Percentiles rank a stretch among this genome's conserved stretches.
phyloP scores from a whole-genome alignment of 2,329 filamentous ascomycete genomes.

The Aureobasidium melanogenum region DNA sequence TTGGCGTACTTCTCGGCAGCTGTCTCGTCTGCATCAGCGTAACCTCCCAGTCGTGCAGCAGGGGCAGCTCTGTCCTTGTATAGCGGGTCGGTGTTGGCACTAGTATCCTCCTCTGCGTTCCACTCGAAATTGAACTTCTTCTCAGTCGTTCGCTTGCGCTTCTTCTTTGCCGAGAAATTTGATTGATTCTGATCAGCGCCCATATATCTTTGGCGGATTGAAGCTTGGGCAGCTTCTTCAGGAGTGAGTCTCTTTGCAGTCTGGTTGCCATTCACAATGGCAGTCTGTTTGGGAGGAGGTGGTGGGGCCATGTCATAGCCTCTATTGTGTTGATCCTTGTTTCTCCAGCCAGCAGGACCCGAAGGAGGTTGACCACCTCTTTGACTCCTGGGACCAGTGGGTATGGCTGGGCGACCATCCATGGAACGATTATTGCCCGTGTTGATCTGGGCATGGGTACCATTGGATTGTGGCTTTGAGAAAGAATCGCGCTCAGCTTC shows the following conservation, averaged over 20 bases:
- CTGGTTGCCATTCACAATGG: conserved; percentile 26
- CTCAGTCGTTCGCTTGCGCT: conserved; percentile 82
- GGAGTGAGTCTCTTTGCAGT: conserved; percentile 38
- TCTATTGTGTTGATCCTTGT: conserved; percentile 30
- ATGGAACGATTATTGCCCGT: not conserved
- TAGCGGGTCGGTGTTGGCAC: conserved; percentile 69
- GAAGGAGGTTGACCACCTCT: conserved; percentile 18
- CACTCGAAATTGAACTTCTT: conserved; percentile 99
- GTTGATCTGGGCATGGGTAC: conserved; percentile 11
- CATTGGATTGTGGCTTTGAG: conserved; percentile 13
- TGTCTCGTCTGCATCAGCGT: conserved; percentile 46
- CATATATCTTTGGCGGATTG: conserved; percentile 79
- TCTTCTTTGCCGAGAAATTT: conserved; percentile 92
- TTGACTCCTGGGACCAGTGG: conserved; percentile 62
- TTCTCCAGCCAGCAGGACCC: conserved; percentile 38
- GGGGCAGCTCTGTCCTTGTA: conserved; percentile 61
- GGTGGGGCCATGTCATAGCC: conserved; percentile 44
- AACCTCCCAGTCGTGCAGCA: conserved; percentile 58
- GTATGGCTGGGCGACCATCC: conserved; percentile 35
- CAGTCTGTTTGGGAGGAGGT: conserved; percentile 36
- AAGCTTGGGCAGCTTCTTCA: conserved; percentile 59
- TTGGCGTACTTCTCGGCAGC: conserved; percentile 51
- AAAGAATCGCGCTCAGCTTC: conserved; percentile 29
- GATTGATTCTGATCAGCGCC: conserved; percentile 80
- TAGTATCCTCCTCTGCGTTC: conserved; percentile 92